phyloP scores from a whole-genome alignment of 2,329 filamentous ascomycete species.

The Ilyonectria robusta region DNA sequence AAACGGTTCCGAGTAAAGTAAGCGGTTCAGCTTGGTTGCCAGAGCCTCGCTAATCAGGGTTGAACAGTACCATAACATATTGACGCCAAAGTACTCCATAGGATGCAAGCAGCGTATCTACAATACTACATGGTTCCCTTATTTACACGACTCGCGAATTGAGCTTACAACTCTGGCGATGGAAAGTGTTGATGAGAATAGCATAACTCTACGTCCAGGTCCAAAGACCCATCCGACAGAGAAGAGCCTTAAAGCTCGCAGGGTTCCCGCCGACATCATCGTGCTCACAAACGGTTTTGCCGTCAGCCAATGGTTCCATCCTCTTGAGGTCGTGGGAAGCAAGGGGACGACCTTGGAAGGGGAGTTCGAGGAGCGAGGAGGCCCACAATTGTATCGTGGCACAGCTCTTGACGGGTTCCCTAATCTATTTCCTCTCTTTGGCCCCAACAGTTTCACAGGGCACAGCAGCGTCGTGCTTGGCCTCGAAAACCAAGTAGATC shows the following conservation, averaged over 20 bases:
- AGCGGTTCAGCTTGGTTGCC: background rate
- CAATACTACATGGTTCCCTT: background rate
- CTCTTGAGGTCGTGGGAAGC: background rate
- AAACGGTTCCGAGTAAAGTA: conserved; percentile 1
- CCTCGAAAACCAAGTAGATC: conserved; percentile 1
- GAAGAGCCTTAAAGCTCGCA: background rate
- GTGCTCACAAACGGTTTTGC: background rate
- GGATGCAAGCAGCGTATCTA: background rate
- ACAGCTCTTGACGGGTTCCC: background rate
- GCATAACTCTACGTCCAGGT: background rate
- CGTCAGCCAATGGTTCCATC: background rate
- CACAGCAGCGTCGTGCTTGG: conserved; percentile 7
- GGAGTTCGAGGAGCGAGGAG: background rate
- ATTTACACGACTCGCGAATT: background rate
- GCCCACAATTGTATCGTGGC: background rate
- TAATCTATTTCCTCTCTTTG: background rate
- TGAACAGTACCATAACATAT: background rate
- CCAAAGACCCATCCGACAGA: background rate
- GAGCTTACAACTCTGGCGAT: background rate
- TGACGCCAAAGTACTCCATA: background rate
- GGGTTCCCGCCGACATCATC: conserved; percentile 1
- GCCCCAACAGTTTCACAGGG: conserved; percentile 2
- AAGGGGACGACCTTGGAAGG: background rate
- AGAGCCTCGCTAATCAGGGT: background rate
- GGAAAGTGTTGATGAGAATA: background rate